Conservation (phyloP, 2,329 filamentous ascomycete genomes). For the Penicillium griseofulvum region DNA sequence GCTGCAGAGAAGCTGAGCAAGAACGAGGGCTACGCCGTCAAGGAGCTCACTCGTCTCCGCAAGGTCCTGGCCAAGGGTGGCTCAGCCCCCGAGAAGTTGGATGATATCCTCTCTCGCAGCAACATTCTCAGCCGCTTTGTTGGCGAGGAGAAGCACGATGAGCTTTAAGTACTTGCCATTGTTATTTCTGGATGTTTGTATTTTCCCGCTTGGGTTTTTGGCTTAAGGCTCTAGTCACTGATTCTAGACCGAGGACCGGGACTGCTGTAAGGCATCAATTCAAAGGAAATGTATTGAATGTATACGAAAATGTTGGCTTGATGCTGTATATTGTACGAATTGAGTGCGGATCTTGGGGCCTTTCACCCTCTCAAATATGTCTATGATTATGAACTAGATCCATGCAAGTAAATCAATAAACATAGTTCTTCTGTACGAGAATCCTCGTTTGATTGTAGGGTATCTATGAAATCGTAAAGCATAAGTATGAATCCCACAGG, state of each 20-base stretch:
- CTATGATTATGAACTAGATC: background rate
- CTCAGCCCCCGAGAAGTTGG: conserved; percentile 78
- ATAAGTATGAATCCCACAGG: background rate
- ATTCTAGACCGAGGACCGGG: background rate
- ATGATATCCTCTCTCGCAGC: conserved; percentile 80
- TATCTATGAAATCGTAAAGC: conserved; percentile 18
- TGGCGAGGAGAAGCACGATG: conserved; percentile 61
- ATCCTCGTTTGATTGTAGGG: conserved; percentile 13
- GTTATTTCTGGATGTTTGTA: conserved; percentile 13
- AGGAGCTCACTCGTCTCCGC: conserved; percentile 79
- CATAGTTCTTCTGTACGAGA: background rate
- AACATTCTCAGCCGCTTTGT: conserved; percentile 84
- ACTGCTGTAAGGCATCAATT: background rate
- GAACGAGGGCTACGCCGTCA: conserved; percentile 75
- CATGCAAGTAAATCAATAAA: background rate
- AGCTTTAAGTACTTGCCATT: conserved; percentile 55
- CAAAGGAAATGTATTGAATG: background rate
- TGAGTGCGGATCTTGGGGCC: background rate
- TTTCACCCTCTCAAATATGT: background rate
- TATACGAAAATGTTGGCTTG: conserved; percentile 5
- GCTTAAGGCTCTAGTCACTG: background rate
- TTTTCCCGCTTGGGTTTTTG: conserved; percentile 18
- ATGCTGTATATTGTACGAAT: conserved; percentile 13
- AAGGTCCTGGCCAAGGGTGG: conserved; percentile 83
- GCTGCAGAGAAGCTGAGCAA: conserved; percentile 80